These are phyloP conservation scores for Fusarium zealandicum DNA, from an alignment of 2,329 filamentous ascomycete genomes.

Conservation along the genomic window DNA sequence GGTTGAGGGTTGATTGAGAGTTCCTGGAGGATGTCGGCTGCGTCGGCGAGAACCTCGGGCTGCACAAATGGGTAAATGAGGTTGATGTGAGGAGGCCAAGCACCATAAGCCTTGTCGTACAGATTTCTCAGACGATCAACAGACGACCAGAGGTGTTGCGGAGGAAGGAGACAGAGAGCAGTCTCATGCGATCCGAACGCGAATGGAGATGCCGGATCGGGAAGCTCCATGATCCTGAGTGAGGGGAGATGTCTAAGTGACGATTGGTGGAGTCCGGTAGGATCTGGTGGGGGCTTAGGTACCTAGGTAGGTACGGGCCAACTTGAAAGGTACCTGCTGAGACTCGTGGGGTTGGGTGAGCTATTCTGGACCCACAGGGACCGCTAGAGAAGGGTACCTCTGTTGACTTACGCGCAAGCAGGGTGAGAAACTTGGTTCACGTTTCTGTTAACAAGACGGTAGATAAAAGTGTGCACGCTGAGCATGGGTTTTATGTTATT, in stretches of 20 bases:
- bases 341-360: no score
- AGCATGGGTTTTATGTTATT: no score
- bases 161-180: slow-evolving; percentile 67
- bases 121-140: slow-evolving; percentile 64
- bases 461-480: no score
- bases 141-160: slow-evolving; percentile 53
- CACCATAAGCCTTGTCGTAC: slow-evolving; percentile 67
- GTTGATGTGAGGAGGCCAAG: slow-evolving; percentile 73
- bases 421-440: no score
- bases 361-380: no score
- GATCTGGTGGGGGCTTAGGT: no score
- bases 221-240: slow-evolving; percentile 21
- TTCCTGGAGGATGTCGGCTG: slow-evolving; percentile 44
- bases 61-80: slow-evolving; percentile 70
- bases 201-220: slow-evolving; percentile 1
- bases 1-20: slow-evolving; percentile 21
- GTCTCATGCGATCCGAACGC: slow-evolving; percentile 58
- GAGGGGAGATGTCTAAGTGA: neutral
- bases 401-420: no score
- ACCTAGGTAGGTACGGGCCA: no score
- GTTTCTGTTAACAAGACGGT: no score
- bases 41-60: slow-evolving; percentile 53
- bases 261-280: neutral
- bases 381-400: neutral
- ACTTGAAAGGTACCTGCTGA: neutral